Conservation (phyloP, 2,329 filamentous ascomycete genomes). For the Neofusicoccum ribis region DNA sequence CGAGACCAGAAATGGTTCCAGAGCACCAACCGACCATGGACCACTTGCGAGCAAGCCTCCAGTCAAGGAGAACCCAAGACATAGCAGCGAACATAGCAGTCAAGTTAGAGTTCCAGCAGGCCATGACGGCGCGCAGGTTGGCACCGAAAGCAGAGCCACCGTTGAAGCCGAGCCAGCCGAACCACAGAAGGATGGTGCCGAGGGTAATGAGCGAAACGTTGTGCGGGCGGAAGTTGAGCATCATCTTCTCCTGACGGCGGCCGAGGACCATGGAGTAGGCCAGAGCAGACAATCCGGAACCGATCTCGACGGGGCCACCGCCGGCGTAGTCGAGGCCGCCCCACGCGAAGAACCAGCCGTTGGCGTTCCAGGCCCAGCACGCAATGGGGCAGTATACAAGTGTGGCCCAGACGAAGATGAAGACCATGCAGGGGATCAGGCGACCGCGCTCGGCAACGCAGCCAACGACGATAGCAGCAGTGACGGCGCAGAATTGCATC, state of each 20-base stretch:
- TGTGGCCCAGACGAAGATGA: conserved; percentile 94
- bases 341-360: conserved; percentile 89
- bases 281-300: conserved; percentile 85
- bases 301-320: conserved; percentile 95
- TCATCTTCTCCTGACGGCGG: conserved; percentile 94
- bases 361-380: conserved; percentile 94
- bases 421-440: conserved; percentile 90
- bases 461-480: conserved; percentile 85
- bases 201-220: conserved; percentile 97
- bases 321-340: conserved; percentile 96
- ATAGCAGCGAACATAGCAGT: conserved; percentile 90
- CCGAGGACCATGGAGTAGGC: conserved; percentile 96
- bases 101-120: conserved; percentile 96
- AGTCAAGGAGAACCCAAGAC: conserved; percentile 95
- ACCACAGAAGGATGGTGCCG: conserved; percentile 94
- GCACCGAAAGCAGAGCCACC: conserved; percentile 92
- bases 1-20: conserved; percentile 81
- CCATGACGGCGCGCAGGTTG: conserved; percentile 91
- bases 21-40: conserved; percentile 93
- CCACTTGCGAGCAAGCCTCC: conserved; percentile 91
- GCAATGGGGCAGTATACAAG: conserved; percentile 95
- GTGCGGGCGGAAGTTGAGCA: conserved; percentile 94
- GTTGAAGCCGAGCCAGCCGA: conserved; percentile 99
- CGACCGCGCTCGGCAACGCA: conserved; percentile 93
- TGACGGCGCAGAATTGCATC: conserved; percentile 98